Percentiles rank a stretch among this genome's conserved stretches.
phyloP scores from a whole-genome alignment of 2,329 filamentous ascomycete species.

The Berkeleyomyces basicola region DNA sequence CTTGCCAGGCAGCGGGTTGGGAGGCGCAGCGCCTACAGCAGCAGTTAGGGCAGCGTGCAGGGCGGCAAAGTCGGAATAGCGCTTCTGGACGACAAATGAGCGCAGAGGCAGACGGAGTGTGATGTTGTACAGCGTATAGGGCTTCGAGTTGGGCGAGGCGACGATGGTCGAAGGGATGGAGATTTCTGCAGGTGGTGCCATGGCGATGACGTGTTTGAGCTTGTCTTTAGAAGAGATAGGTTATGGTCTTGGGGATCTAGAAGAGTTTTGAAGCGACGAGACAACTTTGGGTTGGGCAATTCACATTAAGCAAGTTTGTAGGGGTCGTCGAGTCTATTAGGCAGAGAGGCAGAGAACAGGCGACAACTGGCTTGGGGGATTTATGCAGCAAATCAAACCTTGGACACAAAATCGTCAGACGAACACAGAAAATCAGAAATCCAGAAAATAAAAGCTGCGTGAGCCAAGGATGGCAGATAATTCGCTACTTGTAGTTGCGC shows the following conservation, averaged over 20 bases:
- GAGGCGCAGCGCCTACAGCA: slow-evolving; percentile 46
- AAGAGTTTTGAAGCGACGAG: not conserved
- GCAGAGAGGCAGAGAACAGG: not conserved
- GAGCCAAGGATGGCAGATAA: not conserved
- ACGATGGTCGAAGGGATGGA: slow-evolving; percentile 50
- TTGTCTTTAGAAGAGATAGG: not conserved
- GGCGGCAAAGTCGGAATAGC: slow-evolving; percentile 62
- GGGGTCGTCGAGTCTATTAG: not conserved
- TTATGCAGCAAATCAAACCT: not conserved
- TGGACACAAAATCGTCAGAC: not conserved
- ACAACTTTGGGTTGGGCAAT: not conserved
- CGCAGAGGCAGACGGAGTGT: slow-evolving; percentile 59
- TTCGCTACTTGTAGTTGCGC: not conserved
- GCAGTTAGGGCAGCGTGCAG: slow-evolving; percentile 47
- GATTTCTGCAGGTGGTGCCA: slow-evolving; percentile 51
- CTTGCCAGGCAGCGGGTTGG: slow-evolving; percentile 51
- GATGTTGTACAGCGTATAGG: slow-evolving; percentile 65
- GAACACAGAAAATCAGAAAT: not conserved
- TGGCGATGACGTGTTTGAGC: slow-evolving; percentile 18
- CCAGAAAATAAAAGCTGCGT: not conserved
- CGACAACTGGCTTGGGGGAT: no score
- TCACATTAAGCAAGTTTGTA: not conserved
- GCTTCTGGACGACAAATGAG: slow-evolving; percentile 60
- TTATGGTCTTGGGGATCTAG: not conserved
- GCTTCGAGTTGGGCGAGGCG: slow-evolving; percentile 38